Evolutionary conservation across 495 filamentous ascomycete genomes (phyloP), one percentile per base, ranked within the genome.

Genomic region (Aspergillus incahuasiensis): DNA sequence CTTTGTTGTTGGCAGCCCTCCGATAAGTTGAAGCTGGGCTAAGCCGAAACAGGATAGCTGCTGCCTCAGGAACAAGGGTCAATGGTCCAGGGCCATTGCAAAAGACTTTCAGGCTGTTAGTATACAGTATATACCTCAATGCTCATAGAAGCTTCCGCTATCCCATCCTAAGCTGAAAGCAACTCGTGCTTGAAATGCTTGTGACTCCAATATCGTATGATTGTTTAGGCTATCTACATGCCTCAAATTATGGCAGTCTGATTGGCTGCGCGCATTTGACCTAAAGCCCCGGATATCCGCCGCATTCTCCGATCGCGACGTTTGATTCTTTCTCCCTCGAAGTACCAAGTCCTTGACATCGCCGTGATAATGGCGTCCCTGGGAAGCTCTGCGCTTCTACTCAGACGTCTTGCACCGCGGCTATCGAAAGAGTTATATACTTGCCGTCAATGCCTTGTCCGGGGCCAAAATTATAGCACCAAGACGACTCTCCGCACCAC

Each of bases 401-500:
- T 73, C 57, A 64, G 70, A 63, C 65, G 68, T 16, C 40, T 70
- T 45, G 77, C 76, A 48, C 73, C 80, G 9, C 78, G 78, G 52
- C 63, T 88, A 13, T 71, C 82, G 3, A 68, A 74, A 21, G 73
- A 80, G 41, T 75, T 83, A 46, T 82, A 86, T 57, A 73, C 81
- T 56, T 86, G 86, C 68, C 78, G 79, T 48, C 82, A 86, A 75
- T 89, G 84, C 63, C 70, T 86, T 15, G 41, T 50, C 12, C 68
- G 62, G 18, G 70, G 50, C 46, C 68, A 68, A 42, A 68, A 63
- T 54, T 67, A 60, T 58, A 65, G 61, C 19, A 64, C 62, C 55
- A 71, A 65, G 42, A 65, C 67, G 28, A 40, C 57, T 28, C 66
- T 74, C 58, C 71, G 72, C 56, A 73, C 52, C 39, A 57, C 59